Evolutionary conservation across 75 land plant genomes (phyloP).

Genomic region (Azolla pinnata): DNA sequence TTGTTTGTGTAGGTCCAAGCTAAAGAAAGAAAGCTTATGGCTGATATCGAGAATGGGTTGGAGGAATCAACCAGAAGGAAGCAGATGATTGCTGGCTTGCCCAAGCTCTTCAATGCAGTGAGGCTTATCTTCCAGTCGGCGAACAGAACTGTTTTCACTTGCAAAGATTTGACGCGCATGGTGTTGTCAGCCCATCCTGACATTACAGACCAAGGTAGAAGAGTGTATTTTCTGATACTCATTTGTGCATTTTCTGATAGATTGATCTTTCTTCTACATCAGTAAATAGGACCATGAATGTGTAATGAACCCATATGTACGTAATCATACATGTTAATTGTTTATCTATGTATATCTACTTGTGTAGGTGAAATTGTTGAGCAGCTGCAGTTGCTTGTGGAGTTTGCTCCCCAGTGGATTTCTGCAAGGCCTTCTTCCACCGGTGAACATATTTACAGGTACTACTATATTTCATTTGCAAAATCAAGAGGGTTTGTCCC

Average conservation of each 20-base stretch:
- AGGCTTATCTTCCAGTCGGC: conserved; percentile 58
- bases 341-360: not conserved
- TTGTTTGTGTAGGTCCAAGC: conserved; percentile 45
- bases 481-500: not conserved
- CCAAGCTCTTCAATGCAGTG: conserved; percentile 61
- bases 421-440: conserved; percentile 28
- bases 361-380: conserved; percentile 64
- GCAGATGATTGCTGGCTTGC: conserved; percentile 50
- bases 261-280: not conserved
- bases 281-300: no score
- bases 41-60: conserved; percentile 40
- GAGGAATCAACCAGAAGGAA: conserved; percentile 36
- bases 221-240: not conserved
- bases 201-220: conserved; percentile 30
- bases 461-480: not conserved
- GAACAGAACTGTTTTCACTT: conserved; percentile 50
- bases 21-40: conserved; percentile 39
- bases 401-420: conserved; percentile 72
- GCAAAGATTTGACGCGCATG: conserved; percentile 60
- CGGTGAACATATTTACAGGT: conserved; percentile 59
- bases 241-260: not conserved
- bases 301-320: not conserved
- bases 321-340: not conserved
- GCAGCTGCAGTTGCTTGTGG: conserved; percentile 45
- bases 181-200: conserved; percentile 36